A percentile compares a stretch with the other conserved stretches of the same genome.
Evolutionary conservation across 148 eudicot genomes (phyloP).

Genomic region (Simmondsia chinensis): DNA sequence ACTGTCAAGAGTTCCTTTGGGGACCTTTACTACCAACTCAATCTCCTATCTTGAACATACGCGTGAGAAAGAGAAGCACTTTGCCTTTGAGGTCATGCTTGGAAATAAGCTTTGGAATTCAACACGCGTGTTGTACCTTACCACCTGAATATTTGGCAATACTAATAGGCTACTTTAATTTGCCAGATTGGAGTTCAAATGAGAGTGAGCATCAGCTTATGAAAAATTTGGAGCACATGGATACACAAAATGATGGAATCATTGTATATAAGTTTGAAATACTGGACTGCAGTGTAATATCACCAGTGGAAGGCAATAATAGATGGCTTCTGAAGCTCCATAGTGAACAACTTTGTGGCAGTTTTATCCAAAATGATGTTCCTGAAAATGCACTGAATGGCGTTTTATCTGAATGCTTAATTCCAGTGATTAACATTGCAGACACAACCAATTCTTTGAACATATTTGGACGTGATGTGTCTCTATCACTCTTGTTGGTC

Average conservation of each 20-base stretch:
- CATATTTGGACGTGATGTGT: conserved; percentile 57
- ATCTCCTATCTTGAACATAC: conserved; percentile 58
- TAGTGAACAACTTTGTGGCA: conserved; percentile 39
- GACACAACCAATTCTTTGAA: conserved; percentile 42
- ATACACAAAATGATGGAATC: conserved; percentile 7
- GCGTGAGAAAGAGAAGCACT: conserved; percentile 29
- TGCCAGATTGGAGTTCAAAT: conserved; percentile 54
- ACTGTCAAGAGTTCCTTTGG: conserved; percentile 54
- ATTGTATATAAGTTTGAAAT: conserved; percentile 56
- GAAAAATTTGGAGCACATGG: conserved; percentile 8
- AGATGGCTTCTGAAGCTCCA: conserved; percentile 54
- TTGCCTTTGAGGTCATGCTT: conserved; percentile 24
- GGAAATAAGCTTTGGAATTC: conserved; percentile 58
- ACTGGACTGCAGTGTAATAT: conserved; percentile 44
- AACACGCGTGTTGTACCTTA: conserved; percentile 73
- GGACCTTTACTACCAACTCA: conserved; percentile 43
- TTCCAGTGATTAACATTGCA: conserved; percentile 31
- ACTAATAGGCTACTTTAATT: conserved; percentile 73
- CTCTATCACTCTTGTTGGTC: conserved; percentile 31
- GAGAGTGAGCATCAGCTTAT: conserved; percentile 10
- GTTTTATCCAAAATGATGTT: conserved; percentile 38
- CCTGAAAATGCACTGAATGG: conserved; percentile 23
- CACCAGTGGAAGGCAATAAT: conserved; percentile 43
- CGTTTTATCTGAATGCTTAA: conserved; percentile 45
- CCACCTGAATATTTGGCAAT: conserved; percentile 70